These are phyloP conservation scores for Termitomyces sp. DNA, from an alignment of 768 basidiomycete species.

Conservation along the genomic window DNA sequence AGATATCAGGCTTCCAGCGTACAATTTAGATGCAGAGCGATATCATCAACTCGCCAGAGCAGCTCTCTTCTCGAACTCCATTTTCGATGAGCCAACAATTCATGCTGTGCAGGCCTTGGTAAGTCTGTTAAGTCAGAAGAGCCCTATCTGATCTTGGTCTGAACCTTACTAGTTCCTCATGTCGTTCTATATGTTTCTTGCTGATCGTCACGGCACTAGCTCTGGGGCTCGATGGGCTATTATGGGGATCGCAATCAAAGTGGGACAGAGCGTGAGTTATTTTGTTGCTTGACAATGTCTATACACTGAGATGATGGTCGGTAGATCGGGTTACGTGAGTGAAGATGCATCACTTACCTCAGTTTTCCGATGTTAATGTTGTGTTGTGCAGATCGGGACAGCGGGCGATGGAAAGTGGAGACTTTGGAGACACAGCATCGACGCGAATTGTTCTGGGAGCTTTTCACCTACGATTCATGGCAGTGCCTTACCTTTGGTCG, in stretches of 20 bases:
- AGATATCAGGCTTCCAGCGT: slow-evolving; percentile 49
- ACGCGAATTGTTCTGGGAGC: slow-evolving; percentile 67
- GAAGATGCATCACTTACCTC: background rate
- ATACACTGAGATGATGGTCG: slow-evolving; percentile 2
- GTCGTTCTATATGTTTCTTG: slow-evolving; percentile 65
- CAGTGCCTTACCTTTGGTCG: slow-evolving; percentile 67
- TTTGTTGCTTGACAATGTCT: slow-evolving; percentile 7
- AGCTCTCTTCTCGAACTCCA: slow-evolving; percentile 54
- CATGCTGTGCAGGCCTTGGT: slow-evolving; percentile 64
- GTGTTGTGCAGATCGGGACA: slow-evolving; percentile 51
- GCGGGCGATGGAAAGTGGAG: slow-evolving; percentile 63
- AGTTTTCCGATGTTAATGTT: slow-evolving; percentile 4
- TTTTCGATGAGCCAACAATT: slow-evolving; percentile 65
- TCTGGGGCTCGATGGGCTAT: slow-evolving; percentile 63
- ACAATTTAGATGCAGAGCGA: slow-evolving; percentile 64
- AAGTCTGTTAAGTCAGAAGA: slow-evolving; percentile 20
- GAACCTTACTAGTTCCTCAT: slow-evolving; percentile 47
- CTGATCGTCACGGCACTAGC: slow-evolving; percentile 61
- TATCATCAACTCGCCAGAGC: slow-evolving; percentile 65
- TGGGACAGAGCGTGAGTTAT: slow-evolving; percentile 60
- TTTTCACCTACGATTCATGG: slow-evolving; percentile 48
- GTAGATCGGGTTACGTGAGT: slow-evolving; percentile 68
- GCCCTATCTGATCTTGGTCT: slow-evolving; percentile 10
- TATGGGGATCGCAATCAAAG: slow-evolving; percentile 65
- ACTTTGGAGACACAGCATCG: slow-evolving; percentile 51